phyloP scores from a whole-genome alignment of 768 basidiomycete genomes.

The Xerocomus potaroensis region DNA sequence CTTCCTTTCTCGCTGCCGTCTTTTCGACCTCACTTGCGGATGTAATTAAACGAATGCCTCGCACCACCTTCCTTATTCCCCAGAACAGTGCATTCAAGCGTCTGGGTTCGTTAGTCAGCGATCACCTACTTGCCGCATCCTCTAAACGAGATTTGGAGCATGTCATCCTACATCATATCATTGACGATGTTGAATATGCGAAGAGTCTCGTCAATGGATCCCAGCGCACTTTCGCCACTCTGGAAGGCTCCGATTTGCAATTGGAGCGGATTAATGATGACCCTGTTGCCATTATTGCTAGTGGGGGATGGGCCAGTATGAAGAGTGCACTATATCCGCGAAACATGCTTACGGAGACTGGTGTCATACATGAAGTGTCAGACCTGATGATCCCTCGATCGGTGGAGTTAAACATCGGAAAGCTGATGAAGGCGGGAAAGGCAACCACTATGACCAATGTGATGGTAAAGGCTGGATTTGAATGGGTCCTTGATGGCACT shows the following conservation, averaged over 20 bases:
- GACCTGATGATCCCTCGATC: conserved; percentile 84
- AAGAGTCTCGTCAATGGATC: conserved; percentile 57
- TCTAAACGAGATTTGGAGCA: conserved; percentile 77
- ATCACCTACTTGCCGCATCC: conserved; percentile 75
- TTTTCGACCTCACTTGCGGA: conserved; percentile 85
- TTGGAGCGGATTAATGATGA: conserved; percentile 56
- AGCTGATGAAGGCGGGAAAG: conserved; percentile 85
- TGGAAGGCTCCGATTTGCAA: conserved; percentile 82
- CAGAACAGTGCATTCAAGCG: conserved; percentile 85
- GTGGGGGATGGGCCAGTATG: conserved; percentile 78
- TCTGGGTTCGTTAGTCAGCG: conserved; percentile 79
- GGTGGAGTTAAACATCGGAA: conserved; percentile 82
- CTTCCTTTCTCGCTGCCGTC: conserved; percentile 85
- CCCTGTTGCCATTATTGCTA: conserved; percentile 49
- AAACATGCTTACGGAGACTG: conserved; percentile 80
- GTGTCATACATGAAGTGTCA: conserved; percentile 86
- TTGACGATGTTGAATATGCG: conserved; percentile 73
- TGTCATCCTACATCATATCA: conserved; percentile 84
- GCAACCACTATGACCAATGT: conserved; percentile 85
- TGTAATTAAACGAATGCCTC: conserved; percentile 55
- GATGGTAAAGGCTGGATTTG: conserved; percentile 78
- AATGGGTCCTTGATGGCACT: conserved; percentile 88
- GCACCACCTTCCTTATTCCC: conserved; percentile 82
- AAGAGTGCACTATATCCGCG: conserved; percentile 52
- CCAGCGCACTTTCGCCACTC: conserved; percentile 68